A percentile compares a stretch with the other conserved stretches of the same genome.
Conservation (phyloP, 768 basidiomycete genomes). For the Lanmaoa rubissima region DNA sequence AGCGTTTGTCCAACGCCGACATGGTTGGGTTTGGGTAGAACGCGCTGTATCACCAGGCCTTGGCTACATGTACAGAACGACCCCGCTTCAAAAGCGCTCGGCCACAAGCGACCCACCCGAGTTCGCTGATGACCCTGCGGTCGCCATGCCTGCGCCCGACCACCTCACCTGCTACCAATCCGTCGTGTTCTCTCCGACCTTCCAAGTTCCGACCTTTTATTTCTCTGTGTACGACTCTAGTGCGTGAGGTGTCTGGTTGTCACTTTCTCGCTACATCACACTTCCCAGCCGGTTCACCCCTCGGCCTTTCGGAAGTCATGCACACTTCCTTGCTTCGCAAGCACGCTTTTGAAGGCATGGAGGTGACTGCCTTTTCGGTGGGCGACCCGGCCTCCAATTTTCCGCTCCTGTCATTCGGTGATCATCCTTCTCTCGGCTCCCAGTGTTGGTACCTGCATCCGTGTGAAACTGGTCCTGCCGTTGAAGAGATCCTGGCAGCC, state of each 20-base stretch:
- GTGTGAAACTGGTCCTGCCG: conserved; percentile 66
- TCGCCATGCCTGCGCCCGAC: conserved; percentile 27
- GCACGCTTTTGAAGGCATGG: conserved; percentile 41
- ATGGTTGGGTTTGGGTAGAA: conserved; percentile 63
- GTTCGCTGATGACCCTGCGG: conserved; percentile 39
- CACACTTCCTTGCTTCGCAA: conserved; percentile 58
- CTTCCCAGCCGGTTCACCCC: conserved; percentile 58
- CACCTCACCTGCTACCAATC: conserved; percentile 56
- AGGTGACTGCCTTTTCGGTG: conserved; percentile 54
- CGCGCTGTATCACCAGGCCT: conserved; percentile 46
- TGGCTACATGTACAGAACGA: conserved; percentile 48
- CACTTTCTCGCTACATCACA: conserved; percentile 15
- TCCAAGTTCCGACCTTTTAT: conserved; percentile 81
- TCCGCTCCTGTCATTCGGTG: conserved; percentile 81
- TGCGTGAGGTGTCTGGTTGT: conserved; percentile 41
- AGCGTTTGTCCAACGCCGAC: conserved; percentile 41
- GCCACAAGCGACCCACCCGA: conserved; percentile 17
- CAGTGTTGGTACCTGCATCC: conserved; percentile 89
- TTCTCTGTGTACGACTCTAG: conserved; percentile 68
- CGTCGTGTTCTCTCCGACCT: conserved; percentile 75
- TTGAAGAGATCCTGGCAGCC: conserved; percentile 67
- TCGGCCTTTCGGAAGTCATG: conserved; percentile 56
- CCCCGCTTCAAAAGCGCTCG: conserved; percentile 19
- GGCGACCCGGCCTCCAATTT: conserved; percentile 52
- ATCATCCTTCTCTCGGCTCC: conserved; percentile 74